Conservation (phyloP, 768 basidiomycete species). For the Lentinula raphanica region DNA sequence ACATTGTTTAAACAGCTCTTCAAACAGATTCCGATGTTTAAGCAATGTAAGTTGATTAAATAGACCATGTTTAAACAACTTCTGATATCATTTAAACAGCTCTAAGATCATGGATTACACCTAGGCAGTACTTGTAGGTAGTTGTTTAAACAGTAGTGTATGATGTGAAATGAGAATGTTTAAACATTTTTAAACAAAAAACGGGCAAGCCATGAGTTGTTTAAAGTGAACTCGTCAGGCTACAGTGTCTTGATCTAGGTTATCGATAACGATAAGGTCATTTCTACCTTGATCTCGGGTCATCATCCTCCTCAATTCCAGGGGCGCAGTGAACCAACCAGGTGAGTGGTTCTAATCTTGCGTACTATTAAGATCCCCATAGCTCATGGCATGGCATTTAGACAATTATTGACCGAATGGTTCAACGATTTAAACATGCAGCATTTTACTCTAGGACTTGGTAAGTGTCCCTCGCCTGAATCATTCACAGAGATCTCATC, state of each 20-base stretch:
- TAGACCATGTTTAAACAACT: no score
- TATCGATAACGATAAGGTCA: slow-evolving; percentile 11
- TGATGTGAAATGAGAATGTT: no score
- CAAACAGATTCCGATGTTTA: no score
- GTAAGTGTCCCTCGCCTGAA: background rate
- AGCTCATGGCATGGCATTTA: background rate
- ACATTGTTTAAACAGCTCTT: no score
- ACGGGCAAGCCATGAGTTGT: no score
- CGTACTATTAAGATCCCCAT: background rate
- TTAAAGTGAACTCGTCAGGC: no score
- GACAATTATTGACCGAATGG: slow-evolving; percentile 11
- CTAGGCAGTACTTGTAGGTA: no score
- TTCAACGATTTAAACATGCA: slow-evolving; percentile 12
- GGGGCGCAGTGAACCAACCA: slow-evolving; percentile 8
- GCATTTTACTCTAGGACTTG: slow-evolving; percentile 10
- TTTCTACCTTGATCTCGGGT: slow-evolving; percentile 9
- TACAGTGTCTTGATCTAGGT: background rate
- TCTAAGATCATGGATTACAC: no score
- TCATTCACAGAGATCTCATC: background rate
- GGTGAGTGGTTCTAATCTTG: background rate
- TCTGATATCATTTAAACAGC: no score
- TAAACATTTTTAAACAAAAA: no score
- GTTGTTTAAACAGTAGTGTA: no score
- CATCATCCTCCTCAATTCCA: slow-evolving; percentile 8
- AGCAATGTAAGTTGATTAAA: no score